A percentile compares a stretch with the other conserved stretches of the same genome.
Evolutionary conservation across 2,329 filamentous ascomycete genomes (phyloP).

Genomic region (Diaporthe velutina): DNA sequence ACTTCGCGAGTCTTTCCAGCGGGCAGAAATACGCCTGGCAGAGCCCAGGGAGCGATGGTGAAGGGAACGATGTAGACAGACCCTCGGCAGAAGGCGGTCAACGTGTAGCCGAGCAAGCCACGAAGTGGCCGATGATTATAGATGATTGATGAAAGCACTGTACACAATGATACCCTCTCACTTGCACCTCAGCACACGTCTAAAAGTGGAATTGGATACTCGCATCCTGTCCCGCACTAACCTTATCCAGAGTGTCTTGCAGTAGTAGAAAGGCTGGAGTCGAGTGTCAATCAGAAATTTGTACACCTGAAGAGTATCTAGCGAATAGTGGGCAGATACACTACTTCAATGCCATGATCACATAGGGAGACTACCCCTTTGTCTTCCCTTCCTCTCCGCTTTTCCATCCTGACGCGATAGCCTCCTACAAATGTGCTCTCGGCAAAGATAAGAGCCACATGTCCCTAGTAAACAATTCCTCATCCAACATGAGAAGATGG

Average conservation of each 20-base stretch:
- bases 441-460: neutral
- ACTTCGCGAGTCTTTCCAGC: no score
- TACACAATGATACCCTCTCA: slow-evolving; percentile 17
- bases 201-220: neutral
- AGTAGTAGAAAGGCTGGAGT: neutral
- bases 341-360: neutral
- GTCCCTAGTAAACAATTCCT: neutral
- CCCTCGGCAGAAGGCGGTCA: neutral
- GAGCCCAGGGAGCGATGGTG: neutral
- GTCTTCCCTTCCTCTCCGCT: neutral
- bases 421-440: neutral
- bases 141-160: slow-evolving; percentile 15
- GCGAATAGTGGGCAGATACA: neutral
- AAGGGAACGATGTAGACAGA: neutral
- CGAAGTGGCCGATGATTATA: neutral
- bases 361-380: no score
- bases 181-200: neutral
- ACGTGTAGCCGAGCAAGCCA: neutral
- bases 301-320: neutral
- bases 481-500: neutral
- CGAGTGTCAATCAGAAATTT: neutral
- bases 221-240: neutral
- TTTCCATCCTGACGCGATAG: neutral
- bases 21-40: neutral
- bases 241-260: neutral